Evolutionary conservation across 345 rosid species (phyloP).

Genomic region (Excoecaria agallocha): DNA sequence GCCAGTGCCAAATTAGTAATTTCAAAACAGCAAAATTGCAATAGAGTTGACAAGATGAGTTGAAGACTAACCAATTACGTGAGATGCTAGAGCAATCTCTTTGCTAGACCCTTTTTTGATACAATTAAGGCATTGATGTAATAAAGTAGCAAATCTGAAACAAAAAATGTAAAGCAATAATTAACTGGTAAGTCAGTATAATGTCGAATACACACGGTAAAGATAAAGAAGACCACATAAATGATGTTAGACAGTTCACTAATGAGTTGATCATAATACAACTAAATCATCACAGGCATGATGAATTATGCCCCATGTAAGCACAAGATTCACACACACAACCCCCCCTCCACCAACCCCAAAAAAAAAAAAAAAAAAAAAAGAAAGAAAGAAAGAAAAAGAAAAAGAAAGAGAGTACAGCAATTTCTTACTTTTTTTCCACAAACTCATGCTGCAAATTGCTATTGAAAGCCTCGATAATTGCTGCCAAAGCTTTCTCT

Average conservation of each 20-base stretch:
- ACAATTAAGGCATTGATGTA: conserved; percentile 65
- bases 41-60: conserved; percentile 3
- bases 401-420: too few species aligned
- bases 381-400: too few species aligned
- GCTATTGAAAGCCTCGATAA: conserved; percentile 66
- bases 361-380: too few species aligned
- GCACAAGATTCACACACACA: neutral
- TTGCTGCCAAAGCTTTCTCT: conserved; percentile 70
- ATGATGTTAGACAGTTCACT: neutral
- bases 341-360: too few species aligned
- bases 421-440: conserved; percentile 64
- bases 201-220: too few species aligned
- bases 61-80: conserved; percentile 55
- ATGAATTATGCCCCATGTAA: neutral
- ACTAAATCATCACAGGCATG: too few species aligned
- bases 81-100: conserved; percentile 72
- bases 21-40: neutral
- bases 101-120: conserved; percentile 69
- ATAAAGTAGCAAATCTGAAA: conserved; percentile 75
- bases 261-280: neutral
- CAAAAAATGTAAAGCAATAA: neutral
- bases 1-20: neutral
- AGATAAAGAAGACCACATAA: neutral
- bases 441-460: conserved; percentile 70
- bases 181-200: neutral